Percentiles rank a stretch among this genome's conserved stretches.
Evolutionary conservation across 306 rosid genomes (phyloP).

Genomic region (Prunus mume): DNA sequence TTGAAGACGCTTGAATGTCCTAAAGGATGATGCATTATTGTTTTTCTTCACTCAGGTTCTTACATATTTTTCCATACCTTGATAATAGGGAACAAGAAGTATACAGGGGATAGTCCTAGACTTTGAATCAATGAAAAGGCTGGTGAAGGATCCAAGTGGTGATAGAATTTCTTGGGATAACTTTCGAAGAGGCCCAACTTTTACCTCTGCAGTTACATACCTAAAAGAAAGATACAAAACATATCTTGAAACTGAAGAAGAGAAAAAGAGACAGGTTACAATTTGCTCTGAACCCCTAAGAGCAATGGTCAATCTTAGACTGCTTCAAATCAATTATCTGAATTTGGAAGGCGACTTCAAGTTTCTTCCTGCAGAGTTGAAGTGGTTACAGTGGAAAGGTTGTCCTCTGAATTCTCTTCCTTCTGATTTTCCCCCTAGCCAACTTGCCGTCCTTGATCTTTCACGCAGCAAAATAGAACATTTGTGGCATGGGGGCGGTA

Average conservation of each 20-base stretch:
- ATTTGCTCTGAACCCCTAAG: constrained; percentile 36
- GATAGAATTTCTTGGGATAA: constrained; percentile 18
- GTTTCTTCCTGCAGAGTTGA: constrained; percentile 44
- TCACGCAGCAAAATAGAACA: constrained; percentile 38
- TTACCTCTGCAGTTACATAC: constrained; percentile 24
- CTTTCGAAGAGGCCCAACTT: constrained; percentile 20
- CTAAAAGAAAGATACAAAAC: constrained; percentile 30
- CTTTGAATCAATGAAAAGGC: constrained; percentile 20
- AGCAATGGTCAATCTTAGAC: constrained; percentile 43
- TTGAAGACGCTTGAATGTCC: background rate
- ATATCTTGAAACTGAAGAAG: constrained; percentile 20
- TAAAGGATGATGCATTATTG: background rate
- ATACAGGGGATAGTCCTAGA: constrained; percentile 53
- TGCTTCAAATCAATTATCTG: constrained; percentile 56
- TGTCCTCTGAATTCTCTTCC: constrained; percentile 46
- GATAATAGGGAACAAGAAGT: constrained; percentile 34
- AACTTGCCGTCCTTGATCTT: constrained; percentile 60
- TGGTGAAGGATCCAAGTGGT: constrained; percentile 1
- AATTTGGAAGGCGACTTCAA: constrained; percentile 41
- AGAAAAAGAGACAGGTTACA: constrained; percentile 21
- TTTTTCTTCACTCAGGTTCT: background rate
- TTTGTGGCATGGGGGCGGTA: constrained; percentile 23
- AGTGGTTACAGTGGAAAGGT: constrained; percentile 68
- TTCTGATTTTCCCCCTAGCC: constrained; percentile 35
- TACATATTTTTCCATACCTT: background rate